These are phyloP conservation scores for Syzygium jambos DNA, from an alignment of 345 rosid species.

Conservation along the genomic window DNA sequence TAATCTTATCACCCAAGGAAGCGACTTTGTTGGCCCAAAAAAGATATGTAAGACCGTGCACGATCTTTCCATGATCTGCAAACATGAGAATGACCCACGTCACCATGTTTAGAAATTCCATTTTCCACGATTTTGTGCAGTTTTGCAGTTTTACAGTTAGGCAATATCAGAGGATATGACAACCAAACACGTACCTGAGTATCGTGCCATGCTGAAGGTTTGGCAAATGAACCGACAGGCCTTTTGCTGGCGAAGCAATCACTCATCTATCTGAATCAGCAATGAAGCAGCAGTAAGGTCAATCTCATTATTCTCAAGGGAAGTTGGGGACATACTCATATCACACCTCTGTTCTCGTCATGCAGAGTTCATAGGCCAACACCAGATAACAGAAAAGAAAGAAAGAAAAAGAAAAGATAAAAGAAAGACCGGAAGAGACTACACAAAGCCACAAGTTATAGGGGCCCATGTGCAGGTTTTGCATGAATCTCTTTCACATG, in stretches of 20 bases:
- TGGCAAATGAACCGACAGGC: background rate
- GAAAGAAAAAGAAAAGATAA: background rate
- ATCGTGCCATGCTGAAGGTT: background rate
- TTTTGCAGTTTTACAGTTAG: background rate
- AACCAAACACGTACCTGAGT: background rate
- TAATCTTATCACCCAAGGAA: background rate
- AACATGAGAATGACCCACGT: background rate
- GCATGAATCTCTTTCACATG: background rate
- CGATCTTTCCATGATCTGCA: background rate
- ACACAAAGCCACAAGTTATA: background rate
- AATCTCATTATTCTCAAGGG: background rate
- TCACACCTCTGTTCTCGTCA: background rate
- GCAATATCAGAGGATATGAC: background rate
- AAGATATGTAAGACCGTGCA: background rate
- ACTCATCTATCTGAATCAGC: background rate
- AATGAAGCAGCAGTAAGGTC: background rate
- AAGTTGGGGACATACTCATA: background rate
- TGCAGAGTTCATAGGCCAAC: background rate
- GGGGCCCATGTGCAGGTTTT: background rate
- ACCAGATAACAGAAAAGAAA: background rate
- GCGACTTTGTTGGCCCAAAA: background rate
- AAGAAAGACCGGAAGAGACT: background rate
- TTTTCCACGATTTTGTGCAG: background rate
- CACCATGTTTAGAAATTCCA: background rate
- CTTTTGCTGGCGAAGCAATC: background rate